phyloP scores from a whole-genome alignment of 352 stramenopile genomes.

The Blastocystis sp. region DNA sequence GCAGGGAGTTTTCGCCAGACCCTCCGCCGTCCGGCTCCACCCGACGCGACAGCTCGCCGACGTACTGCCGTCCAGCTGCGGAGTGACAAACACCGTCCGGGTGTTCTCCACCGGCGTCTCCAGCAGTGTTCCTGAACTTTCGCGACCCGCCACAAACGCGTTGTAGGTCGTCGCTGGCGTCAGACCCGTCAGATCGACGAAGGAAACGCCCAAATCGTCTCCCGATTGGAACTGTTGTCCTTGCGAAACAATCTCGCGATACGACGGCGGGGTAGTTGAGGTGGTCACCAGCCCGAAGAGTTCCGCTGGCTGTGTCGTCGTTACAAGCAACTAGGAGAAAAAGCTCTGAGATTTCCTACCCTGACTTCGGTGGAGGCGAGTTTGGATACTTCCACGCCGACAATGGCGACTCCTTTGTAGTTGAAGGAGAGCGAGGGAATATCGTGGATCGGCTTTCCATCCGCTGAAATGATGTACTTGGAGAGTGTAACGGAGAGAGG shows the following conservation, averaged over 20 bases:
- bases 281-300: not conserved
- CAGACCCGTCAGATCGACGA: constrained; percentile 1
- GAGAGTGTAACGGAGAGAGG: not conserved
- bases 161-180: not conserved
- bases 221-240: not conserved
- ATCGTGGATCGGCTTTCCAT: not conserved
- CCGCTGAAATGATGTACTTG: not conserved
- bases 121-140: not conserved
- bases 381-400: not conserved
- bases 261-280: not conserved
- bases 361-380: not conserved
- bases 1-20: not conserved
- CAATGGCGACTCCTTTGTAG: constrained; percentile 13
- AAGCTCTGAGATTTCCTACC: not conserved
- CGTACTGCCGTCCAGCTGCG: not conserved
- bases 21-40: not conserved
- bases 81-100: not conserved
- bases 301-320: not conserved
- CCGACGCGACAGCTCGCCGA: not conserved
- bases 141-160: not conserved
- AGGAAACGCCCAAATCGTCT: not conserved
- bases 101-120: not conserved
- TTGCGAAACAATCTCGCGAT: not conserved
- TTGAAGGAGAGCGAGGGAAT: not conserved
- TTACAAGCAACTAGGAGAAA: not conserved